A percentile compares a stretch with the other conserved stretches of the same genome.
Conservation (phyloP, 108 stramenopile genomes). For the Nitzschia sp. region DNA sequence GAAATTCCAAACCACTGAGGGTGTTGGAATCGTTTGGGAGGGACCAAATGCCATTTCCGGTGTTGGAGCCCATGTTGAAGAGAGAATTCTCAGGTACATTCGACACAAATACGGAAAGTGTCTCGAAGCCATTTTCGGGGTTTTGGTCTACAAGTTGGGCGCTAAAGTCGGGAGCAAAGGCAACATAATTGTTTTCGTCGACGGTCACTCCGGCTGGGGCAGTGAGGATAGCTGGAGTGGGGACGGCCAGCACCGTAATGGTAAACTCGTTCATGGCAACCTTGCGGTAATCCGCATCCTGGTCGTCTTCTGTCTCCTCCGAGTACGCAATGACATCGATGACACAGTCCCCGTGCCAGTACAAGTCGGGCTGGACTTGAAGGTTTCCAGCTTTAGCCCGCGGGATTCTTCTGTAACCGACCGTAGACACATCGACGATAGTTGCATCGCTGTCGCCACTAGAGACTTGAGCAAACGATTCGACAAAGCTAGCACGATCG, state of each 20-base stretch:
- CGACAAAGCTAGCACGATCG: neutral
- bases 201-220: neutral
- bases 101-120: neutral
- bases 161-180: neutral
- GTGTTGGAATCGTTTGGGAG: neutral
- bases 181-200: neutral
- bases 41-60: neutral
- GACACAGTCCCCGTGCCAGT: neutral
- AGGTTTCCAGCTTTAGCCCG: neutral
- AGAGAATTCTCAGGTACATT: neutral
- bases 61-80: neutral
- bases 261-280: neutral
- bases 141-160: constrained; percentile 1
- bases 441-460: constrained; percentile 1
- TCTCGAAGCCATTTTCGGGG: constrained; percentile 3
- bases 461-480: neutral
- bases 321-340: neutral
- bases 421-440: neutral
- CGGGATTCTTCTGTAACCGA: neutral
- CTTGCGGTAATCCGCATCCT: neutral
- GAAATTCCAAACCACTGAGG: neutral
- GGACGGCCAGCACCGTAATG: neutral
- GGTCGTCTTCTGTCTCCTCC: neutral
- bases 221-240: neutral
- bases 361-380: neutral